These are phyloP conservation scores for Plasmodium knowlesi DNA, from an alignment of 169 alveolate genomes.

Conservation along the genomic window DNA sequence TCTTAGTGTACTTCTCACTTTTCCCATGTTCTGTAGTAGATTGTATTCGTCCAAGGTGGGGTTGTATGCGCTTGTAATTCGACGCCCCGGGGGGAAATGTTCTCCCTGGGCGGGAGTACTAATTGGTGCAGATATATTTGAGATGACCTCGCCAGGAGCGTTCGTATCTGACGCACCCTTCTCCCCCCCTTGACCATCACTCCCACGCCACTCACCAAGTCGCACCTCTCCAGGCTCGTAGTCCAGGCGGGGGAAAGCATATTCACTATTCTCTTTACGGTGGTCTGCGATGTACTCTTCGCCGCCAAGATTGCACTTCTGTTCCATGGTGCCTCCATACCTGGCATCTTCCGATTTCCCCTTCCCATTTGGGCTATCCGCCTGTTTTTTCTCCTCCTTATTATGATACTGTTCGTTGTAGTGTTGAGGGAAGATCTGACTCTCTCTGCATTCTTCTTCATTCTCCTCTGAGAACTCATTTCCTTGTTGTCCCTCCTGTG, in stretches of 20 bases:
- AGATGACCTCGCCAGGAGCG: neutral
- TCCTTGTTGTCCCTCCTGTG: neutral
- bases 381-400: neutral
- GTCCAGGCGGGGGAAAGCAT: neutral
- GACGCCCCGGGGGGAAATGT: slow-evolving; percentile 40
- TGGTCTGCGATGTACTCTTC: neutral
- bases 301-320: neutral
- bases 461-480: too few relatives aligned
- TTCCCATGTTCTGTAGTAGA: slow-evolving; percentile 49
- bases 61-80: slow-evolving; percentile 29
- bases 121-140: too few relatives aligned
- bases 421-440: neutral
- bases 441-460: neutral
- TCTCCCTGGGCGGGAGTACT: neutral
- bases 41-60: slow-evolving; percentile 45
- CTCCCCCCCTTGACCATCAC: neutral
- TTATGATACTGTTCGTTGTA: neutral
- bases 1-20: slow-evolving; percentile 93
- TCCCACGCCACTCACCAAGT: neutral
- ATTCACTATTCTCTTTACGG: neutral
- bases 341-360: neutral
- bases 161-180: neutral
- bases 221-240: neutral
- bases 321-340: neutral
- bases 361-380: neutral